These are phyloP conservation scores for Solanum chaucha DNA, from an alignment of 257 asterid species.

Conservation along the genomic window DNA sequence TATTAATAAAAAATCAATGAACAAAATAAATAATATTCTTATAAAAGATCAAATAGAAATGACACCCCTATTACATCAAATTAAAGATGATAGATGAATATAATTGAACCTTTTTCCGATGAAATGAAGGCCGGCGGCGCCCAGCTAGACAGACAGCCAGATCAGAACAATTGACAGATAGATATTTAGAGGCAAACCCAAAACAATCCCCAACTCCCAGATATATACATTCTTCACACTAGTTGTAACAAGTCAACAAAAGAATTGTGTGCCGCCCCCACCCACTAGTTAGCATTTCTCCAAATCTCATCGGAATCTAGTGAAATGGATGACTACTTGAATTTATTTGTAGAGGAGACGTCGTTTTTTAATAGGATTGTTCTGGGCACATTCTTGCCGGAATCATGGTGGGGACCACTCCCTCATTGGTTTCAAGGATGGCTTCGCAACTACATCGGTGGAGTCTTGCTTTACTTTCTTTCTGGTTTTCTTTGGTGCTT, in stretches of 20 bases:
- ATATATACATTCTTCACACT: not conserved
- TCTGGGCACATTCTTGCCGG: conserved; percentile 50
- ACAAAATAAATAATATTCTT: too few species aligned
- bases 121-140: not conserved
- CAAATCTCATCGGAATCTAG: not conserved
- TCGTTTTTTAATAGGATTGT: conserved; percentile 74
- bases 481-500: conserved; percentile 77
- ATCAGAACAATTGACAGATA: not conserved
- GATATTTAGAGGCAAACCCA: not conserved
- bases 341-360: conserved; percentile 61
- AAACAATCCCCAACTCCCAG: not conserved
- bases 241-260: not conserved
- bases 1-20: too few species aligned
- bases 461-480: conserved; percentile 45
- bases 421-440: conserved; percentile 69
- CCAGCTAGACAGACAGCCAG: not conserved
- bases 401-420: conserved; percentile 43
- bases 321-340: conserved; percentile 25
- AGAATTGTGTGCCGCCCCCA: too few species aligned
- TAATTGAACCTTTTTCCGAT: not conserved
- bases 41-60: too few species aligned
- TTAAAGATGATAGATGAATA: too few species aligned
- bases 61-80: too few species aligned
- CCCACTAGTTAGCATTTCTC: too few species aligned
- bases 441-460: conserved; percentile 87